Evolutionary conservation across 2,329 filamentous ascomycete genomes (phyloP), one percentile per base, ranked within the genome.

Genomic region (Sphaerulina musiva): DNA sequence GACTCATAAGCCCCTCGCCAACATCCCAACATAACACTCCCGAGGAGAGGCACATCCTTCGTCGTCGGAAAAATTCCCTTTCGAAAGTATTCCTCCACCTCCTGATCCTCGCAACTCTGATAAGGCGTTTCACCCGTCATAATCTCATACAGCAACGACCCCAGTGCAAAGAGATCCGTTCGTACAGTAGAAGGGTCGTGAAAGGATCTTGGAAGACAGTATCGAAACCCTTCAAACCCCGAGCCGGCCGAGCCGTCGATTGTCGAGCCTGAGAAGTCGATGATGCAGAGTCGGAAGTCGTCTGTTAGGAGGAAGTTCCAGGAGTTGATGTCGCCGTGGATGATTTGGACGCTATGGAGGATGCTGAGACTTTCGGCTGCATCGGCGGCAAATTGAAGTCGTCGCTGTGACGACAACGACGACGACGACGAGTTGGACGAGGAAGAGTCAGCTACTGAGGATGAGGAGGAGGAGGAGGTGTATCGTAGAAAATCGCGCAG

Each of bases 181-280:
- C 41, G 49, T 6, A 51, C 49, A 12, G 49, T 51, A 11, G 49
- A 39, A 12, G 41, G 41, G 8, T 45, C 49, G 9, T 45, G 31
- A 2, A 23, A n/a, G 10, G 20, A 10, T 8, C 49, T 40, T 7
- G 49, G 49, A n/a, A 51, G 40, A 11, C 29, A 45, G 32, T 51
- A 51, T 14, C 49, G 40, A 23, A 11, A 14, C 9, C 49, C 32
- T 26, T 51, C 49, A 9, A 51, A 23, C 8, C 20, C 49, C 12
- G 49, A 34, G 23, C 49, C 49, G 5, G n/a, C 4, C 17, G 6
- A 1, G 4, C 49, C 49, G 36, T 34, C 26, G 17, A 51, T 34
- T 6, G 49, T 39, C 2, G 49, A 51, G 32, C 49, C 49, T 11
- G 49, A 20, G 32, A 51, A 51, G 20, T 51, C 49, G 40, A 51